Evolutionary conservation across 2,329 filamentous ascomycete genomes (phyloP).

Genomic region (Ceratocystis destructans): DNA sequence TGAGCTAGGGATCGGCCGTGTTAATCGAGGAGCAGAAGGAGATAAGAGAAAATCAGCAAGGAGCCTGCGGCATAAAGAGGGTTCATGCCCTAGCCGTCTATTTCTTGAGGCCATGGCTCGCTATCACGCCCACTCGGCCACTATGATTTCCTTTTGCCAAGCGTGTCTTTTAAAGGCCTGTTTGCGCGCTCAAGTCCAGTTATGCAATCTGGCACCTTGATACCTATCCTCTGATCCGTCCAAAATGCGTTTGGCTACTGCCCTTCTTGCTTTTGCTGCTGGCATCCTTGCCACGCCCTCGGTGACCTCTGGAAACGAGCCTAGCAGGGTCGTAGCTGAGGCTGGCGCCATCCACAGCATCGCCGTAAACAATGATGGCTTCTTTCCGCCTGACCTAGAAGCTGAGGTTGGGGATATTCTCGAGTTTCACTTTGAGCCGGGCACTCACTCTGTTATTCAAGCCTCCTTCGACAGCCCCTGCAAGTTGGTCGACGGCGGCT

Average conservation of each 20-base stretch:
- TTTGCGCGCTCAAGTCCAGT: not conserved
- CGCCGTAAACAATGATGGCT: conserved; percentile 23
- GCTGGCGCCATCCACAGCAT: not conserved
- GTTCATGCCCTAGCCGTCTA: no score
- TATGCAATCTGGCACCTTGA: not conserved
- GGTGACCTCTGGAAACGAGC: no score
- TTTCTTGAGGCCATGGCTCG: no score
- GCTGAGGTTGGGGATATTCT: conserved; percentile 38
- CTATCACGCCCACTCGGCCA: no score
- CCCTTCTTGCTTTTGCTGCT: not conserved
- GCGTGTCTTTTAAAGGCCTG: no score
- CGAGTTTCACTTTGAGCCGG: conserved; percentile 41
- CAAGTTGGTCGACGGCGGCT: conserved; percentile 32
- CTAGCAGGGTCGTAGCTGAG: no score
- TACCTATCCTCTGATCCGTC: no score
- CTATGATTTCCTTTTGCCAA: no score
- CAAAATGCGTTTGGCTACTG: not conserved
- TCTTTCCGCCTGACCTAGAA: conserved; percentile 37
- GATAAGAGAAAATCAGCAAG: no score
- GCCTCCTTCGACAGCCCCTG: conserved; percentile 33
- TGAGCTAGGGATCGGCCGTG: no score
- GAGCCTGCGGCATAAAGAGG: no score
- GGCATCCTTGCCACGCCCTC: not conserved
- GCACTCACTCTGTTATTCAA: conserved; percentile 36
- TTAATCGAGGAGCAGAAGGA: no score